Evolutionary conservation across 2,329 filamentous ascomycete species (phyloP).

Genomic region (Cladosporium sp.): DNA sequence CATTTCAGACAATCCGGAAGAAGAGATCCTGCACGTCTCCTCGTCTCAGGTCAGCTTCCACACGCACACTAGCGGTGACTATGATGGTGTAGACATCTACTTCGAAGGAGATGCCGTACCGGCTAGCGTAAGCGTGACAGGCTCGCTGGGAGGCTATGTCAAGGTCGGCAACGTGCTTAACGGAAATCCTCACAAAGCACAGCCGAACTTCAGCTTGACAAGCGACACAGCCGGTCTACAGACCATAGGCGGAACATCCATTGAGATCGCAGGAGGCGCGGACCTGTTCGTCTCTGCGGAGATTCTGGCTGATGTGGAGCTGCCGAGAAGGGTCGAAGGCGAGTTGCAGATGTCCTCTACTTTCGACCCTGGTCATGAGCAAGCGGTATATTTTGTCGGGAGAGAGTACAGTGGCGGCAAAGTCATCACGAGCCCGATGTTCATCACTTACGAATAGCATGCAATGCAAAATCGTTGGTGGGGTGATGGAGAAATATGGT

Average conservation of each 20-base stretch:
- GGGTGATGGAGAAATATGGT: no score
- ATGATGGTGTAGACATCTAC: constrained; percentile 5
- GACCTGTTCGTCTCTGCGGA: background rate
- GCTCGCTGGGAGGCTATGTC: background rate
- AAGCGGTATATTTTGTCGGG: background rate
- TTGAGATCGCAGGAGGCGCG: background rate
- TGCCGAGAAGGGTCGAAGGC: background rate
- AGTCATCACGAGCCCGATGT: background rate
- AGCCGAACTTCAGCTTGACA: background rate
- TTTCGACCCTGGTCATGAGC: background rate
- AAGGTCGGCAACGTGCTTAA: constrained; percentile 4
- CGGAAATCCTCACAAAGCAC: constrained; percentile 1
- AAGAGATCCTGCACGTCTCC: background rate
- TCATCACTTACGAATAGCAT: background rate
- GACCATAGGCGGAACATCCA: background rate
- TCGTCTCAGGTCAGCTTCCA: background rate
- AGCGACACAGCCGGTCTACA: background rate
- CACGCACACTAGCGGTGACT: constrained; percentile 10
- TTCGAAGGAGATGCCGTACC: background rate
- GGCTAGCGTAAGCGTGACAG: background rate
- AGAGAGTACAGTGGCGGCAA: background rate
- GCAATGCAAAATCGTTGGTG: no score
- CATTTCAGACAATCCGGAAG: constrained; percentile 1
- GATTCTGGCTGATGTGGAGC: background rate
- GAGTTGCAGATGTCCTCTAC: background rate